Base-by-base conservation (phyloP, 1,139 yeast genomes). In the Geotrichum europaeum region DNA sequence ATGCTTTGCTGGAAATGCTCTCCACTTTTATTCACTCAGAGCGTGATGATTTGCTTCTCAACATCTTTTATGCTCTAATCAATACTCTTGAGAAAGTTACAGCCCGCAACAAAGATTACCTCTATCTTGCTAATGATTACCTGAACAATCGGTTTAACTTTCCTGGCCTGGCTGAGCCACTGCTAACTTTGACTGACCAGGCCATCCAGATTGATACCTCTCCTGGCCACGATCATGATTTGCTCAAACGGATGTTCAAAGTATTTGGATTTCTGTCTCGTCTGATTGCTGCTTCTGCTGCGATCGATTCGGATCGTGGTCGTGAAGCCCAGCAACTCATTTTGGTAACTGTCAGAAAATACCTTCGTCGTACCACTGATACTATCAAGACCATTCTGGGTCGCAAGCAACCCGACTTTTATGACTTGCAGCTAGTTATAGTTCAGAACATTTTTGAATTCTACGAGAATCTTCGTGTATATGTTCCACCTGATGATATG, bases 1-100 rank as follows among this genome's bases (percentile, higher is more conserved):
- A 81, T 62, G 79, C 81, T 62, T 55, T 71, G 49, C 65, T 72
- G 55, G 73, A 72, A 56, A 70, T 71, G 65, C 58, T 71, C 32
- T 62, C 69, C n/a, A 58, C 62, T 52, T 68, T 68, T 51, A 36
- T 63, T 24, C 55, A 61, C 9, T 56, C 62, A 18, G 72, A 69
- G 13, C 63, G 66, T 25, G 65, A 62, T 10, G 66, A 63, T 45
- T 63, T 69, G 56, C 65, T 68, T 59, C 64, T 64, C 53, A 66
- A 65, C n/a, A 63, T 68, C 5, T 69, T 70, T 55, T 63, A 65
- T 22, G 71, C 69, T 5, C 58, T 71, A 24, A 66, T 69, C 25
- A 66, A 68, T 53, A 68, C 72, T 5, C 63, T 71, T 53, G 71
- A 69, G 54, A 67, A 67, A 54, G 66, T 65, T 5, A 67, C 71